These are phyloP conservation scores for Lipomyces yamadae DNA, from an alignment of 805 yeast species.

Conservation along the genomic window DNA sequence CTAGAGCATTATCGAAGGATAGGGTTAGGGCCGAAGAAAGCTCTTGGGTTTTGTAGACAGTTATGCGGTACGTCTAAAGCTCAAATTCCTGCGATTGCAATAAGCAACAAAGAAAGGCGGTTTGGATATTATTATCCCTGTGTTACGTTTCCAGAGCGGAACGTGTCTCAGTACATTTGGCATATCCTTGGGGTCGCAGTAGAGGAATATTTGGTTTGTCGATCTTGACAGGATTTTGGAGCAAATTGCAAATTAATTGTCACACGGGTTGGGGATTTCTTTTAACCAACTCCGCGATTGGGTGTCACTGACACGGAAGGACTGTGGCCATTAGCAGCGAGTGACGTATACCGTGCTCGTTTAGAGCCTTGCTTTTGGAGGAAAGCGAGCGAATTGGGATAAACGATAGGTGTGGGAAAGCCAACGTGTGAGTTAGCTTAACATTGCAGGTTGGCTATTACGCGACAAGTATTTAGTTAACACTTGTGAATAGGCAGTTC, in stretches of 20 bases:
- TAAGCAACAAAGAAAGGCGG: too few relatives aligned
- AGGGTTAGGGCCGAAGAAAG: too few relatives aligned
- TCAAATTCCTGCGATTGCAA: too few relatives aligned
- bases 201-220: neutral
- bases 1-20: too few relatives aligned
- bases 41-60: too few relatives aligned
- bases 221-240: neutral
- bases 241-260: neutral
- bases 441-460: neutral
- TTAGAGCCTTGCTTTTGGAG: neutral
- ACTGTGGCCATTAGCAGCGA: neutral
- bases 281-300: neutral
- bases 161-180: neutral
- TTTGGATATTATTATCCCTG: too few relatives aligned
- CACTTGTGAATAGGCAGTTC: neutral
- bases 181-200: neutral
- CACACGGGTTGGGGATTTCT: neutral
- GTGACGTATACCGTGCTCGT: neutral
- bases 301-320: neutral
- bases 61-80: too few relatives aligned
- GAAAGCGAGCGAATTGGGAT: neutral
- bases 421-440: neutral
- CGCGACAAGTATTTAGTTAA: neutral
- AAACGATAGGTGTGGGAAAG: neutral
- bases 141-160: too few relatives aligned